phyloP scores from a whole-genome alignment of 164 flowering plant species.

The Vitis rupestris region DNA sequence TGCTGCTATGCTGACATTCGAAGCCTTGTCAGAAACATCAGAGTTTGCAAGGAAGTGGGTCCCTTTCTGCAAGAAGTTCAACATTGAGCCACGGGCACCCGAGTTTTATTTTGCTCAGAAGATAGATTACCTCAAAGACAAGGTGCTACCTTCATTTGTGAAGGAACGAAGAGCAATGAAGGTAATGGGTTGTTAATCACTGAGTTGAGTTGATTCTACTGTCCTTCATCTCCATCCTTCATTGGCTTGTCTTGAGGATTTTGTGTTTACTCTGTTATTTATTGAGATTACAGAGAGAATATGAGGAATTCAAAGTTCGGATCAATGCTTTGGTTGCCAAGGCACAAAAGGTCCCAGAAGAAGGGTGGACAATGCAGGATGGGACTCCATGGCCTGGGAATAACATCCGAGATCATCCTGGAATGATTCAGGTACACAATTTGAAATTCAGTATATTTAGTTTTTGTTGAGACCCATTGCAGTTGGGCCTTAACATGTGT shows the following conservation, averaged over 20 bases:
- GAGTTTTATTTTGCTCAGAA: conserved; percentile 65
- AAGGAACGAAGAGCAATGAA: conserved; percentile 77
- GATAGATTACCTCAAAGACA: conserved; percentile 66
- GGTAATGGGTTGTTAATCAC: conserved; percentile 25
- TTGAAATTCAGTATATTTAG: background rate
- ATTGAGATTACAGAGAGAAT: conserved; percentile 57
- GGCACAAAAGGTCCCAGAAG: conserved; percentile 73
- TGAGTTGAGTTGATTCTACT: background rate
- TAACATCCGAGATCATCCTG: conserved; percentile 77
- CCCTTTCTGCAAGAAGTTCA: conserved; percentile 69
- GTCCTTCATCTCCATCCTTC: background rate
- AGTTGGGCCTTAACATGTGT: background rate
- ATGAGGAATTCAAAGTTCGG: conserved; percentile 74
- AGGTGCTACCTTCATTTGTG: conserved; percentile 60
- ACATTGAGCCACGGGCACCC: conserved; percentile 75
- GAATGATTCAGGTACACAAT: conserved; percentile 66
- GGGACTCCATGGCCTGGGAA: conserved; percentile 89
- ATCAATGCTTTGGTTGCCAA: conserved; percentile 72
- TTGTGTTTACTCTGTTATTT: background rate
- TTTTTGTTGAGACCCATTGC: background rate
- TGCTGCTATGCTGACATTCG: conserved; percentile 77
- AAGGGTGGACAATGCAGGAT: conserved; percentile 84
- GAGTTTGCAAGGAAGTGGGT: conserved; percentile 78
- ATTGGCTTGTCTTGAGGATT: background rate
- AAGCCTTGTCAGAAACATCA: conserved; percentile 68